phyloP scores from a whole-genome alignment of 352 stramenopile species.

The Phytophthora vignae region DNA sequence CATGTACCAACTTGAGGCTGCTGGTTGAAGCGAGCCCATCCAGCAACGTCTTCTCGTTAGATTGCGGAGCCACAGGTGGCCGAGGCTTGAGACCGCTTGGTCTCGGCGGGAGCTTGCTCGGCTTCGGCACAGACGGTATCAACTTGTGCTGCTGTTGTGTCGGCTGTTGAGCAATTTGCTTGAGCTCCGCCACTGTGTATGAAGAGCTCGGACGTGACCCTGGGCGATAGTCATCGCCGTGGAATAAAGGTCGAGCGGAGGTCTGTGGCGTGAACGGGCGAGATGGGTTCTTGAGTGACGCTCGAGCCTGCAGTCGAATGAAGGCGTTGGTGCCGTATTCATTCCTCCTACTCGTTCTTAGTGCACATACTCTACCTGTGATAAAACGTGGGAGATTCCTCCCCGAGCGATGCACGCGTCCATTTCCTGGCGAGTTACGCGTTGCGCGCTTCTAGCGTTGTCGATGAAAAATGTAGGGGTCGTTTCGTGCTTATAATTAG shows the following conservation, averaged over 20 bases:
- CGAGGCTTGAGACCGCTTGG: conserved; percentile 17
- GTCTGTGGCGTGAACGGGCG: conserved; percentile 80
- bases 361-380: conserved; percentile 42
- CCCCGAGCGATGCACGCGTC: conserved; percentile 78
- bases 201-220: conserved; percentile 75
- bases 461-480: conserved; percentile 2
- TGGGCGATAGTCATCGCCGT: conserved; percentile 81
- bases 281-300: conserved; percentile 83
- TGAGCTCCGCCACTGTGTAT: conserved; percentile 57
- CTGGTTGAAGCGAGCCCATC: background rate
- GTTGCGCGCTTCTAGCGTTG: too few species aligned
- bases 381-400: conserved; percentile 84
- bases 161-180: conserved; percentile 45
- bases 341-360: background rate
- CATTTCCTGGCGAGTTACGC: conserved; percentile 37
- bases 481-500: conserved; percentile 41
- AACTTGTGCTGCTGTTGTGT: conserved; percentile 17
- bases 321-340: background rate
- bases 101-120: conserved; percentile 27
- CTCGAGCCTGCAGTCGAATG: conserved; percentile 52
- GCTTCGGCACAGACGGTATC: conserved; percentile 16
- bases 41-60: background rate
- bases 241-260: conserved; percentile 65
- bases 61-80: background rate
- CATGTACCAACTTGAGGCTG: conserved; percentile 57